Percentiles rank a stretch among this genome's conserved stretches.
These are phyloP conservation scores for Musa beccarii DNA, from an alignment of 176 grass and related monocot genomes.

Conservation along the genomic window DNA sequence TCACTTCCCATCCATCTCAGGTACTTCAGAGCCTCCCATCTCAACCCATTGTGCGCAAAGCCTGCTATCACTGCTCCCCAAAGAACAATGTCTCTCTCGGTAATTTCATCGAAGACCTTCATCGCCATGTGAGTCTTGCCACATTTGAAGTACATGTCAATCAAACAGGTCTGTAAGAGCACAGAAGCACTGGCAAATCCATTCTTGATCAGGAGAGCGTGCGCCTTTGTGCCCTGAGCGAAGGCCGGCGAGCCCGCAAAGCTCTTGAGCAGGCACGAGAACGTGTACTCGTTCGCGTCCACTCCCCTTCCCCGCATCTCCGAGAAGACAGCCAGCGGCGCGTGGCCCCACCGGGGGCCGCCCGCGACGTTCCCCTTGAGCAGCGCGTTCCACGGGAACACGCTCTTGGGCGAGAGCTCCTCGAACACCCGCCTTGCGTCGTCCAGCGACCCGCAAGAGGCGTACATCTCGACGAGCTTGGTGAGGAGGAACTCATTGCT, in stretches of 20 bases:
- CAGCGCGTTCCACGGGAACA: slow-evolving; percentile 75
- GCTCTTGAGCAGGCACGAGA: slow-evolving; percentile 72
- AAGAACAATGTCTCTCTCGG: slow-evolving; percentile 59
- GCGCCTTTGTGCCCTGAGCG: slow-evolving; percentile 44
- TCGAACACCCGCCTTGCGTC: slow-evolving; percentile 52
- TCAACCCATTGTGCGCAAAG: slow-evolving; percentile 66
- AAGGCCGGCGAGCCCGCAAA: slow-evolving; percentile 62
- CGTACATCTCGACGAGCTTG: slow-evolving; percentile 61
- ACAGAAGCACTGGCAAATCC: slow-evolving; percentile 36
- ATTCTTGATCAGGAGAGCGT: slow-evolving; percentile 69
- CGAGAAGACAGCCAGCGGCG: slow-evolving; percentile 30
- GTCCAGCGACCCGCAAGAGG: slow-evolving; percentile 36
- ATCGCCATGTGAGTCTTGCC: slow-evolving; percentile 61
- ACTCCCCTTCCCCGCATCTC: slow-evolving; percentile 57
- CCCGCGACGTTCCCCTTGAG: slow-evolving; percentile 48
- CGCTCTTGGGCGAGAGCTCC: slow-evolving; percentile 26
- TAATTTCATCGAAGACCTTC: slow-evolving; percentile 82
- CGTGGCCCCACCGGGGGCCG: slow-evolving; percentile 32
- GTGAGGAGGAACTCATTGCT: slow-evolving; percentile 60
- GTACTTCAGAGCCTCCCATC: slow-evolving; percentile 64
- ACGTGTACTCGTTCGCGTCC: slow-evolving; percentile 63
- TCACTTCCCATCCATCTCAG: slow-evolving; percentile 66
- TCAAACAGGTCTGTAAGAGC: slow-evolving; percentile 65
- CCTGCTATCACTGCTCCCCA: slow-evolving; percentile 72
- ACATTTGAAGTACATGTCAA: slow-evolving; percentile 86